These are phyloP conservation scores for Hemileccinum rubropunctum DNA, from an alignment of 768 basidiomycete species.

Conservation along the genomic window DNA sequence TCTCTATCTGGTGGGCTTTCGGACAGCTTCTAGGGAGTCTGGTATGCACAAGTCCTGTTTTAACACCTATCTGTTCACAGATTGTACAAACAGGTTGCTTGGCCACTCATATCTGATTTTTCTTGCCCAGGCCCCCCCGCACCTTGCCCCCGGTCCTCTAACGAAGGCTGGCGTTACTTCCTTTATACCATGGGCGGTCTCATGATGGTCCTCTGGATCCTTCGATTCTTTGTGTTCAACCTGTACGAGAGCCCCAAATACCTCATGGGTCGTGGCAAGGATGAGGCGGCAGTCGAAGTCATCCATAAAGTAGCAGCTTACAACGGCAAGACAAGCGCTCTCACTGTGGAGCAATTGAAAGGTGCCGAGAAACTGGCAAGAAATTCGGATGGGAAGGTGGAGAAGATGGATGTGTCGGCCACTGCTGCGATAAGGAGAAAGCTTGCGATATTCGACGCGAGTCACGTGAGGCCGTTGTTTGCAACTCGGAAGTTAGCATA, in stretches of 20 bases:
- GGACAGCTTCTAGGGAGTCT: slow-evolving; percentile 64
- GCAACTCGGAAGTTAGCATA: slow-evolving; percentile 47
- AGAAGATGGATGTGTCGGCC: slow-evolving; percentile 34
- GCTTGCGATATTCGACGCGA: slow-evolving; percentile 36
- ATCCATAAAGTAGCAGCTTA: slow-evolving; percentile 59
- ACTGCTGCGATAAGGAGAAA: slow-evolving; percentile 39
- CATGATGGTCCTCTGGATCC: slow-evolving; percentile 57
- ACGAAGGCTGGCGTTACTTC: slow-evolving; percentile 76
- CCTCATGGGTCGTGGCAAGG: slow-evolving; percentile 65
- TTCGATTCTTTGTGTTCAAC: slow-evolving; percentile 66
- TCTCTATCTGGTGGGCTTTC: slow-evolving; percentile 80
- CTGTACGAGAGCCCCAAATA: slow-evolving; percentile 71
- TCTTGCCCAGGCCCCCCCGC: slow-evolving; percentile 52
- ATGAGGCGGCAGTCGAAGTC: slow-evolving; percentile 58
- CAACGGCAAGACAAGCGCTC: slow-evolving; percentile 49
- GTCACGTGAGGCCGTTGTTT: slow-evolving; percentile 49
- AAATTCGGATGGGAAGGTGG: slow-evolving; percentile 9
- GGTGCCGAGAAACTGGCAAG: slow-evolving; percentile 12
- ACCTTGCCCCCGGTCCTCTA: slow-evolving; percentile 51
- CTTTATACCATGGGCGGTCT: slow-evolving; percentile 71
- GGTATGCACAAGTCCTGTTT: slow-evolving; percentile 20
- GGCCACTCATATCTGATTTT: slow-evolving; percentile 69
- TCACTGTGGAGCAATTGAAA: slow-evolving; percentile 52
- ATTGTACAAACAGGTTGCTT: slow-evolving; percentile 50
- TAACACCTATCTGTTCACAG: neutral